These are phyloP conservation scores for Fusarium multiceps DNA, from an alignment of 2,329 filamentous ascomycete species.

Conservation along the genomic window DNA sequence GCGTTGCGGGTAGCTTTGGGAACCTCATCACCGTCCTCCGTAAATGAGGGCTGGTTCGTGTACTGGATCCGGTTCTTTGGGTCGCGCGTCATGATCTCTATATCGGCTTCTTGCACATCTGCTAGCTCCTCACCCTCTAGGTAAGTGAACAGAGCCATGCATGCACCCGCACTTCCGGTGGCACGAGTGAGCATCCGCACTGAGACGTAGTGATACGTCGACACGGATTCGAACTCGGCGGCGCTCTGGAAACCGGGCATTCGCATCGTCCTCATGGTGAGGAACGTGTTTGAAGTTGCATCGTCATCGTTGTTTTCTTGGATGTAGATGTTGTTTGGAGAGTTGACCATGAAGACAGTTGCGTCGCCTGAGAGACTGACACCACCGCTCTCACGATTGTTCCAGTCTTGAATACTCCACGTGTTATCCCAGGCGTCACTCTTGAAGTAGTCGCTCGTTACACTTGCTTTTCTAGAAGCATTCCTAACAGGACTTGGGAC, in stretches of 20 bases:
- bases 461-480: conserved; percentile 40
- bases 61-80: conserved; percentile 61
- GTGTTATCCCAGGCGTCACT: conserved; percentile 50
- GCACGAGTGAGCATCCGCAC: conserved; percentile 65
- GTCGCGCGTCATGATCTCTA: conserved; percentile 64
- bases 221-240: conserved; percentile 59
- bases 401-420: conserved; percentile 57
- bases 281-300: conserved; percentile 53
- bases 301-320: conserved; percentile 54
- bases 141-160: conserved; percentile 67
- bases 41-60: conserved; percentile 70
- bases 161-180: conserved; percentile 59
- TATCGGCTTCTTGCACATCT: conserved; percentile 62
- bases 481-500: conserved; percentile 50
- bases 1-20: conserved; percentile 60
- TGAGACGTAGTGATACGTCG: conserved; percentile 48
- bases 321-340: conserved; percentile 60
- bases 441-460: conserved; percentile 56
- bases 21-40: conserved; percentile 57
- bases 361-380: conserved; percentile 45
- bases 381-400: conserved; percentile 53
- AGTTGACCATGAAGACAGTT: conserved; percentile 54
- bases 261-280: conserved; percentile 61
- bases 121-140: conserved; percentile 51
- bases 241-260: conserved; percentile 58